Percentiles rank a stretch among this genome's conserved stretches.
These are phyloP conservation scores for Tylopilus vinaceipallidus DNA, from an alignment of 768 basidiomycete species.

Conservation along the genomic window DNA sequence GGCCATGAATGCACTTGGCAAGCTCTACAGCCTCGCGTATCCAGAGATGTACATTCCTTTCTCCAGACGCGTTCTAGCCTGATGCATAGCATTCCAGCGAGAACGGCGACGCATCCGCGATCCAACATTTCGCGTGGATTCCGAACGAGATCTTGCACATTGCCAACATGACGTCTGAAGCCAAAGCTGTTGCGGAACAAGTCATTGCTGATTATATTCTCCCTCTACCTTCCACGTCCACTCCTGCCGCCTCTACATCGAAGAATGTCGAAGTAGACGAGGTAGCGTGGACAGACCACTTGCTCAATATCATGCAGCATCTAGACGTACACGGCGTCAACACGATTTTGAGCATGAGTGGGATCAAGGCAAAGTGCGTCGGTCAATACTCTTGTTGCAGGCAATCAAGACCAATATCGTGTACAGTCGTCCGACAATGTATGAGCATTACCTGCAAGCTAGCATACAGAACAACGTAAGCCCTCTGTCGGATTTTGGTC, in stretches of 20 bases:
- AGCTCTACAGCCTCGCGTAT: slow-evolving; percentile 78
- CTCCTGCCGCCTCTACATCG: slow-evolving; percentile 38
- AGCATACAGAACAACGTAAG: slow-evolving; percentile 86
- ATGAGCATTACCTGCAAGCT: slow-evolving; percentile 64
- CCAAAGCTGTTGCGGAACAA: slow-evolving; percentile 65
- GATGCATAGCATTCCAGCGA: slow-evolving; percentile 50
- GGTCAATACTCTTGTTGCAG: not conserved
- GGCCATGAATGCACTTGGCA: slow-evolving; percentile 74
- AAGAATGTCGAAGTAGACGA: slow-evolving; percentile 67
- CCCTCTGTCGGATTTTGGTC: slow-evolving; percentile 4
- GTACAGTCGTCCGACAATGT: slow-evolving; percentile 64
- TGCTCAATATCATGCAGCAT: slow-evolving; percentile 69
- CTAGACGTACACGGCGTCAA: slow-evolving; percentile 60
- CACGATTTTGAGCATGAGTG: slow-evolving; percentile 57
- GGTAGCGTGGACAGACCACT: slow-evolving; percentile 77
- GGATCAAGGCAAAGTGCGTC: slow-evolving; percentile 59
- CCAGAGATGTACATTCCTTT: slow-evolving; percentile 76
- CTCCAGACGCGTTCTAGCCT: not conserved
- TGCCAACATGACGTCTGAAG: slow-evolving; percentile 49
- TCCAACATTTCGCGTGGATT: slow-evolving; percentile 90
- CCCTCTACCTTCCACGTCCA: slow-evolving; percentile 60
- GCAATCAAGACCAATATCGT: slow-evolving; percentile 1
- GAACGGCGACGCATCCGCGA: slow-evolving; percentile 68
- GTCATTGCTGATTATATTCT: slow-evolving; percentile 74
- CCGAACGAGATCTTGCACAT: slow-evolving; percentile 68